A percentile compares a stretch with the other conserved stretches of the same genome.
phyloP scores from a whole-genome alignment of 768 basidiomycete genomes.

The Pulveroboletus frians region DNA sequence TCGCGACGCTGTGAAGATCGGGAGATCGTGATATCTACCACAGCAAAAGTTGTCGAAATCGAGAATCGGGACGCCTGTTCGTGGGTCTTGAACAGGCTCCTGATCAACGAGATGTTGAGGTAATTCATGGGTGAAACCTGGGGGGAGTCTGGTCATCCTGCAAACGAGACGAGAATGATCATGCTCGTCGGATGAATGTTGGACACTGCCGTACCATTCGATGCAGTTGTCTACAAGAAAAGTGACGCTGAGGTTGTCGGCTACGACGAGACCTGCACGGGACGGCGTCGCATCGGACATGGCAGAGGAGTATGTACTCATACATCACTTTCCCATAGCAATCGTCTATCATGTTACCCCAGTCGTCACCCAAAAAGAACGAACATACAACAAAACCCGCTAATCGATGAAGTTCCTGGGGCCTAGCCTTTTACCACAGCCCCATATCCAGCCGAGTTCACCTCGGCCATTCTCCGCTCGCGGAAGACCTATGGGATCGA shows the following conservation, averaged over 20 bases:
- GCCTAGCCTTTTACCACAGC: constrained; percentile 32
- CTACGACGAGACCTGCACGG: constrained; percentile 20
- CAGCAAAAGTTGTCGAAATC: constrained; percentile 71
- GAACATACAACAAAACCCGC: background rate
- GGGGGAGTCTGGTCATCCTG: constrained; percentile 78
- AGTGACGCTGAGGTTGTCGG: constrained; percentile 45
- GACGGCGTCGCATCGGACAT: constrained; percentile 13
- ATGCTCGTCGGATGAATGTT: background rate
- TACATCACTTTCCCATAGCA: too few species aligned
- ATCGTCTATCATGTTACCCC: too few species aligned
- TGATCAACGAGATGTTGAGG: constrained; percentile 54
- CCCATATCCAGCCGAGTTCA: constrained; percentile 54
- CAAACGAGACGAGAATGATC: background rate
- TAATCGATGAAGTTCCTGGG: background rate
- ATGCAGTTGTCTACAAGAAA: constrained; percentile 75
- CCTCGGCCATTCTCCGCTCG: constrained; percentile 67
- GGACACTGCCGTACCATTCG: constrained; percentile 58
- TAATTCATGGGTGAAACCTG: constrained; percentile 72
- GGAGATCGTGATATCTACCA: constrained; percentile 35
- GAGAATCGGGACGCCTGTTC: constrained; percentile 56
- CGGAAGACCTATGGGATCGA: constrained; percentile 55
- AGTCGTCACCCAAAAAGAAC: constrained; percentile 1
- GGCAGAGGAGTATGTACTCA: background rate
- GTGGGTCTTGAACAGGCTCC: constrained; percentile 37
- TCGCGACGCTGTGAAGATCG: background rate